Evolutionary conservation across 768 basidiomycete genomes (phyloP).

Genomic region (Trametes coccinea): DNA sequence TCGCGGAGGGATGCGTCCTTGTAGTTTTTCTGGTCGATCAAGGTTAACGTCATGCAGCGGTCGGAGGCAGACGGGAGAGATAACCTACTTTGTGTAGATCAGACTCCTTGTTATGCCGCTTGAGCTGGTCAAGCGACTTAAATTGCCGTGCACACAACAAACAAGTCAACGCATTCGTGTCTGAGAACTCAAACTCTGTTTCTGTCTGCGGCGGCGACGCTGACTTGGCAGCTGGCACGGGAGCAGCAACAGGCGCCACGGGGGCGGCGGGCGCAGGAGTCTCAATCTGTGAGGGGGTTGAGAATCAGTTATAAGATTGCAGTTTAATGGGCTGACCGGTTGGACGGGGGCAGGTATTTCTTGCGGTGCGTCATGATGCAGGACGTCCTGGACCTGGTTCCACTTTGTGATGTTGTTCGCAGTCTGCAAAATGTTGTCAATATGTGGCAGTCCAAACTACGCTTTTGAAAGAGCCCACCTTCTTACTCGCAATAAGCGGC

Average conservation of each 20-base stretch:
- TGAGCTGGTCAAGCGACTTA: conserved; percentile 82
- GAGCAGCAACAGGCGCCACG: conserved; percentile 2
- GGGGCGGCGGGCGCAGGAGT: conserved; percentile 22
- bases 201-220: conserved; percentile 47
- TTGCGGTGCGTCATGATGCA: conserved; percentile 39
- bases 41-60: not conserved
- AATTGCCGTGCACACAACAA: conserved; percentile 92
- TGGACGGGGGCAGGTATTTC: conserved; percentile 4
- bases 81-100: conserved; percentile 89
- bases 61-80: not conserved
- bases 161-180: conserved; percentile 73
- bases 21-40: conserved; percentile 72
- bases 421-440: conserved; percentile 48
- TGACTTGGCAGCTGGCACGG: conserved; percentile 24
- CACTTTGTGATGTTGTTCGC: conserved; percentile 93
- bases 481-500: conserved; percentile 82
- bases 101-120: conserved; percentile 90
- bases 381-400: conserved; percentile 93
- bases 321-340: conserved; percentile 13
- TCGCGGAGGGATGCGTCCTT: conserved; percentile 73
- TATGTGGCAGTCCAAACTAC: not conserved
- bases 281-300: conserved; percentile 5
- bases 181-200: conserved; percentile 80
- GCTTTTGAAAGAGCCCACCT: conserved; percentile 45
- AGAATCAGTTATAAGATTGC: not conserved